Percentiles rank a stretch among this genome's conserved stretches.
Conservation (phyloP, 2,329 filamentous ascomycete species). For the Claviceps sorghi region DNA sequence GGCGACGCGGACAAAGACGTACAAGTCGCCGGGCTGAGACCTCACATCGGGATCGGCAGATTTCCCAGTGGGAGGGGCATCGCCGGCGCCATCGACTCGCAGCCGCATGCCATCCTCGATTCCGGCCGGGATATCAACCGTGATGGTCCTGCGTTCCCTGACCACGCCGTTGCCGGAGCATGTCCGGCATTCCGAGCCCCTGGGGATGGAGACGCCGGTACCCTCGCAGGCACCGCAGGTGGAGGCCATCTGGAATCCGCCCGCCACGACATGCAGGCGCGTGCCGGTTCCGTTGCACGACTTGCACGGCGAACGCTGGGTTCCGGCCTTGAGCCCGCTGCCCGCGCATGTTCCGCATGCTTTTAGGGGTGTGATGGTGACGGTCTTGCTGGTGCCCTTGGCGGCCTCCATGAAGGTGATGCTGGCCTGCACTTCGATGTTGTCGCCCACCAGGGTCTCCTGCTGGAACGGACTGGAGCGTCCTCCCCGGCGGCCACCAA, state of each 20-base stretch:
- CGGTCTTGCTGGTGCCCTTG: conserved; percentile 78
- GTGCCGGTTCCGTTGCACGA: conserved; percentile 77
- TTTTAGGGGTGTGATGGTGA: conserved; percentile 68
- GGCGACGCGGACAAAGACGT: conserved; percentile 80
- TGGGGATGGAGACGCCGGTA: conserved; percentile 59
- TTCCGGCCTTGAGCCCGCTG: conserved; percentile 69
- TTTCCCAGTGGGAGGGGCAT: conserved; percentile 65
- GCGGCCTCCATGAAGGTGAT: conserved; percentile 95
- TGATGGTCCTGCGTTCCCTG: conserved; percentile 68
- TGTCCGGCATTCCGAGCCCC: conserved; percentile 63
- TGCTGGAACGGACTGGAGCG: conserved; percentile 53
- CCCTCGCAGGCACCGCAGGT: conserved; percentile 75
- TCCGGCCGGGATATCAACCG: conserved; percentile 82
- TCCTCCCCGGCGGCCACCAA: conserved; percentile 38
- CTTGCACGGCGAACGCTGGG: conserved; percentile 58
- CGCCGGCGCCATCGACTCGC: conserved; percentile 71
- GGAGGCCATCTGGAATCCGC: conserved; percentile 90
- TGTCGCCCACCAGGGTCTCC: conserved; percentile 80
- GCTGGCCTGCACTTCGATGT: conserved; percentile 85
- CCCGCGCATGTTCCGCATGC: conserved; percentile 73
- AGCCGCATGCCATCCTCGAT: conserved; percentile 95
- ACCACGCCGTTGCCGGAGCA: conserved; percentile 77
- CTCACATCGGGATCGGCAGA: conserved; percentile 46
- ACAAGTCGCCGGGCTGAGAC: conserved; percentile 72
- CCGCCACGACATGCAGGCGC: conserved; percentile 75